phyloP scores from a whole-genome alignment of 441 rosid genomes.

The Adansonia madagascariensis region DNA sequence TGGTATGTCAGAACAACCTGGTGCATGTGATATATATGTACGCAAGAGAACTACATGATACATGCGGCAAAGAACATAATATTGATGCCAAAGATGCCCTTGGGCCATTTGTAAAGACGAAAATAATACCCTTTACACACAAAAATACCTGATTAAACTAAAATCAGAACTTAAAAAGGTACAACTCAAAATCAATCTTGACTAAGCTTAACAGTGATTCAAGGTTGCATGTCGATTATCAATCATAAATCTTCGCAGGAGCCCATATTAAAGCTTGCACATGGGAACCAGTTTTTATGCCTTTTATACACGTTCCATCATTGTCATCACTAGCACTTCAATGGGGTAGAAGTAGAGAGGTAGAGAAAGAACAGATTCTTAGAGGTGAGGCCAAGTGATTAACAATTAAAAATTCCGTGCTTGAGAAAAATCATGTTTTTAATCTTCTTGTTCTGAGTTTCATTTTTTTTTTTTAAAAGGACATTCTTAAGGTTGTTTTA shows the following conservation, averaged over 20 bases:
- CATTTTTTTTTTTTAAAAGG: not conserved
- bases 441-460: not conserved
- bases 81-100: not conserved
- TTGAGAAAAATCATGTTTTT: not conserved
- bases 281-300: not conserved
- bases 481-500: not conserved
- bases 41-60: not conserved
- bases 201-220: not conserved
- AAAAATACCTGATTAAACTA: not conserved
- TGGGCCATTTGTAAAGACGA: not conserved
- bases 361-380: not conserved
- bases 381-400: not conserved
- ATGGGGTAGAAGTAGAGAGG: conserved; percentile 14
- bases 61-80: not conserved
- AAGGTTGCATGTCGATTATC: not conserved
- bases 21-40: not conserved
- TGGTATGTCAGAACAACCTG: not conserved
- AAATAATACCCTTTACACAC: not conserved
- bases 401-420: not conserved
- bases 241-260: not conserved
- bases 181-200: not conserved
- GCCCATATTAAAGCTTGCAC: not conserved
- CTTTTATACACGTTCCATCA: not conserved
- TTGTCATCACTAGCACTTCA: not conserved
- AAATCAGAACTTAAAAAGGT: not conserved